Evolutionary conservation across 1,284 basidiomycete species (phyloP).

Genomic region (Microbotryomycetes sp.): DNA sequence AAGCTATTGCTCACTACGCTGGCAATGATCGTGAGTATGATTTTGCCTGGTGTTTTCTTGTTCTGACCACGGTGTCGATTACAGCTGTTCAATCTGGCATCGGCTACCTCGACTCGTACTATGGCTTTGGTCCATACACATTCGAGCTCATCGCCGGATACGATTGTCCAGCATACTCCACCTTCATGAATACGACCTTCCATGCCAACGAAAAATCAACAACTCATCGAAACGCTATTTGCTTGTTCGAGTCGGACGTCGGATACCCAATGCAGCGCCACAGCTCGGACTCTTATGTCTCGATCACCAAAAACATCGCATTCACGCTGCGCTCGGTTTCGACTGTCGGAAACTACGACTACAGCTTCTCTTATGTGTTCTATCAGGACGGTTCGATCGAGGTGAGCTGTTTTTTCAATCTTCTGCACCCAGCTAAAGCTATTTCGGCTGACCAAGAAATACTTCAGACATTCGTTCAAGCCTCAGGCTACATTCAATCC

Average conservation of each 20-base stretch:
- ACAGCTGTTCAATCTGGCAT: slow-evolving; percentile 37
- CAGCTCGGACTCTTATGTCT: slow-evolving; percentile 33
- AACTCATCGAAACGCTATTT: slow-evolving; percentile 36
- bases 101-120: slow-evolving; percentile 28
- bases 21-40: slow-evolving; percentile 20
- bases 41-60: not conserved
- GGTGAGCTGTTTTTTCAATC: slow-evolving; percentile 5
- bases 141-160: slow-evolving; percentile 36
- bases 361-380: slow-evolving; percentile 38
- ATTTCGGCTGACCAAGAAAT: not conserved
- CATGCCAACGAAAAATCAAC: slow-evolving; percentile 37
- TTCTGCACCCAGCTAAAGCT: not conserved
- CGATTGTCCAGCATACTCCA: slow-evolving; percentile 37
- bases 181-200: slow-evolving; percentile 33
- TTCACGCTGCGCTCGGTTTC: slow-evolving; percentile 36
- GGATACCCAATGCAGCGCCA: slow-evolving; percentile 38
- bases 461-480: not conserved
- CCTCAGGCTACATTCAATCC: slow-evolving; percentile 30
- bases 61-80: slow-evolving; percentile 34
- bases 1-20: slow-evolving; percentile 37
- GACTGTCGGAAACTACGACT: slow-evolving; percentile 38
- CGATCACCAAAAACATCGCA: slow-evolving; percentile 38
- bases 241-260: slow-evolving; percentile 38
- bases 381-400: slow-evolving; percentile 39
- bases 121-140: slow-evolving; percentile 36